Base-by-base conservation (phyloP, 805 yeast genomes). In the Saturnispora zaruensis region DNA sequence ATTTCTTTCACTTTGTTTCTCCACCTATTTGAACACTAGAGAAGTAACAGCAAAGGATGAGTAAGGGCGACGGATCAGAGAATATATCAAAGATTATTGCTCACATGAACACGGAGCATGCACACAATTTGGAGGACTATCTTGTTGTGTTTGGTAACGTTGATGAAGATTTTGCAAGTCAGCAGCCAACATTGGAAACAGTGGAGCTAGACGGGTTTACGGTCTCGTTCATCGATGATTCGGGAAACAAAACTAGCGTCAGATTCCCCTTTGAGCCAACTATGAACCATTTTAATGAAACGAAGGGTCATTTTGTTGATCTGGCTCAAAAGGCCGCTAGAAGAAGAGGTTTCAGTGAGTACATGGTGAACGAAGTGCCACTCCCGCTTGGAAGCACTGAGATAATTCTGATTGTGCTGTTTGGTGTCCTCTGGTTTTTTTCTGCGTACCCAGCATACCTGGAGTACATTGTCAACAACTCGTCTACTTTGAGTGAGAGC, bases 61-160 rank as follows among this genome's bases (percentile, higher is more conserved):
- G 21, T n/a, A 24, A 24, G 5, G 43, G 32, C 6, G 32, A 43
- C 16, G 42, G 33, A 13, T 16, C 23, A 14, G 43, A 32, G 21
- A 2, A 50, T 4, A 34, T 45, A 18, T 32, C 60, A 16, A 68
- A 86, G 60, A 84, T 87, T 45, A 66, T 81, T n/a, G 62, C 73
- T 24, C 93, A 87, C 64, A 86, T 88, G 95, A 88, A 87, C 72
- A 73, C 72, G 53, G 86, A 81, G 69, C 96, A 88, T 65, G 73
- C 69, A 50, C 69, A 84, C 60, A 79, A 91, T 9, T 69, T 89
- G 30, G 78, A 76, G 57, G 96, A 89, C 66, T 86, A 81, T 61
- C 68, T 87, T 21, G 79, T 69, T 14, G 83, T 76, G 32, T 87
- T 81, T 59, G 90, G 50, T 2, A 42, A 51, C 13, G 53, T 55